Evolutionary conservation across 2,329 filamentous ascomycete genomes (phyloP), one percentile per base, ranked within the genome.

Genomic region (Fusarium pseudograminearum): DNA sequence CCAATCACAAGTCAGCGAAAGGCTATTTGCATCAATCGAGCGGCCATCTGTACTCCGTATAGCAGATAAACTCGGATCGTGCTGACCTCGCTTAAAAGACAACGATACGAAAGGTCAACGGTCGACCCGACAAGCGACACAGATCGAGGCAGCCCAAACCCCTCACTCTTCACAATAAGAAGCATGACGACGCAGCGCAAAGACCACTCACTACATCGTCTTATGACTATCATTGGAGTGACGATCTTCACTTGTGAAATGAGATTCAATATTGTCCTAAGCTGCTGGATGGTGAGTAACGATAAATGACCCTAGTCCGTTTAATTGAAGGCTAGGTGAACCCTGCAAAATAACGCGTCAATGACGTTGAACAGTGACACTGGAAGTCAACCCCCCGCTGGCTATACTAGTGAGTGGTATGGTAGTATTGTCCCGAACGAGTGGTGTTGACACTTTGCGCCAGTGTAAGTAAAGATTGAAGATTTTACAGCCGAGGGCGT

Each of bases 271-370:
- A 45, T 54, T 28, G 53, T 59, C 46, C 47, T 47, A 31, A 26
- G 51, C 41, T 61, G 44, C 28, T 52, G 44, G 67, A 55, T 41
- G 14, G 9, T n/a, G 20, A 26, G 24, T 44, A 51, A 33, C 40
- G 33, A 51, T 31, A 26, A 16, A 22, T 16, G 38, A 44, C 18
- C 31, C 26, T 14, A 41, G 22, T 42, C n/a, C 46, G 45, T 45
- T 61, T 61, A 18, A 31, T 30, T 28, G 15, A 48, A 42, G 36
- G 38, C 48, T 12, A 38, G 62, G 33, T 30, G 56, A 24, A 69
- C 56, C 55, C 69, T 53, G 66, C 30, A 34, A 52, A 26, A 67
- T 31, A 40, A 46, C 57, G 48, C 47, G 58, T 57, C 58, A 42
- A 56, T 63, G 60, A 63, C 41, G 52, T 62, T 41, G 62, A 61